Percentiles rank a stretch among this genome's conserved stretches.
Evolutionary conservation across 257 asterid species (phyloP).

Genomic region (Handroanthus guayacan): DNA sequence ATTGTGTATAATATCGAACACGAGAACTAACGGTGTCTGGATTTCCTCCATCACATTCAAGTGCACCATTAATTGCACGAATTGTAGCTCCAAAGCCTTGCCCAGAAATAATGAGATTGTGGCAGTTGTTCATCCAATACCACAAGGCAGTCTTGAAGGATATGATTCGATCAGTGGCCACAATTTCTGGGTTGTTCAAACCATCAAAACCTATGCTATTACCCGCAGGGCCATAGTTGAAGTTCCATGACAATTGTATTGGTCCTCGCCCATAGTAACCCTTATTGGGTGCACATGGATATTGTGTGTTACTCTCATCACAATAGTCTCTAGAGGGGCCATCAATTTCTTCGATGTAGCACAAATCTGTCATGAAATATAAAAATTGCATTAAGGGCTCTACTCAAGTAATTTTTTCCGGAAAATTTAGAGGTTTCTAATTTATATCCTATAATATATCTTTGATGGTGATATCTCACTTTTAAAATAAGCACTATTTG

Average conservation of each 20-base stretch:
- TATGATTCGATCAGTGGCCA: constrained; percentile 43
- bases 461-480: too few relatives aligned
- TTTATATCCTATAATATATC: too few relatives aligned
- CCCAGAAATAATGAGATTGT: constrained; percentile 41
- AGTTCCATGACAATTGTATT: constrained; percentile 62
- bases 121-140: constrained; percentile 60
- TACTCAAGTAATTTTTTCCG: too few relatives aligned
- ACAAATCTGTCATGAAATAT: constrained; percentile 33
- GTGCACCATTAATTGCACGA: constrained; percentile 48
- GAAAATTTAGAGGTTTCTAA: too few relatives aligned
- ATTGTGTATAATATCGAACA: constrained; percentile 43
- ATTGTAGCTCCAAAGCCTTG: constrained; percentile 61
- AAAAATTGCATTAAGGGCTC: neutral
- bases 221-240: constrained; percentile 66
- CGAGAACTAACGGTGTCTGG: constrained; percentile 40
- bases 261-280: constrained; percentile 65
- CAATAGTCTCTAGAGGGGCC: constrained; percentile 45
- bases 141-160: constrained; percentile 57
- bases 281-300: constrained; percentile 46
- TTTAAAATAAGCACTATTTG: too few relatives aligned
- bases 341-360: constrained; percentile 41
- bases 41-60: constrained; percentile 55
- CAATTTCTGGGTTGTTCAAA: constrained; percentile 49
- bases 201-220: constrained; percentile 49
- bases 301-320: constrained; percentile 37